Evolutionary conservation across 805 yeast species (phyloP), one percentile per base, ranked within the genome.

Genomic region (Suhomyces vadensis): DNA sequence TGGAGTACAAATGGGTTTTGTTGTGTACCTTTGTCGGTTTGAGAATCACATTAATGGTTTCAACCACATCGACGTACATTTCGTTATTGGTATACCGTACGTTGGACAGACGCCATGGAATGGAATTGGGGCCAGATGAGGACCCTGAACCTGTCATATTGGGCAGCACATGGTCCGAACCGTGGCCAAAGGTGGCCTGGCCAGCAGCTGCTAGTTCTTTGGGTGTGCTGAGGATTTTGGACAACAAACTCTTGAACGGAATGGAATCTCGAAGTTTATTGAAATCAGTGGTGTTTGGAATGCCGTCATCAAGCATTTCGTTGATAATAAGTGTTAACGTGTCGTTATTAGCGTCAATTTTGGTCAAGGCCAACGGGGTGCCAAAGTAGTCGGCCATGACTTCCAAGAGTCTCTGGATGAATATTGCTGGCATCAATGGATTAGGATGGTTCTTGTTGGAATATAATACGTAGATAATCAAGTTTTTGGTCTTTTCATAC

Each of bases 71-170:
- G 6, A 92, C 85, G 60, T 83, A 89, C 63, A 92, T 73, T 63
- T 92, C 98, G 62, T 92, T 89, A 51, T 82, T 82, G 3, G 87
- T 75, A 60, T 87, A 81, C 51, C 75, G 78, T n/a, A 86, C 84
- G 50, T 81, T 77, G 4, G 82, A 59, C 37, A 79, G 72, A 55
- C 98, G 77, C 98, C 98, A 92, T 1, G 96, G 96, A 6, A 69
- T 66, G 21, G 44, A 46, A 44, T 37, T 26, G n/a, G 39, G 55
- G 36, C 23, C 43, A 29, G 29, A n/a, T 21, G 10, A 17, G 6
- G 29, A 14, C 5, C 22, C 20, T 5, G 29, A 17, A 5, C 20
- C 14, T 14, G 9, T 5, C 5, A 5, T 13, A 6, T 10, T 21
- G 7, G 33, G 20, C 4, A 23, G 20, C 13, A 13, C 11, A 4